These are phyloP conservation scores for Suhomyces kunorum DNA, from an alignment of 1,139 yeast species.

Conservation along the genomic window DNA sequence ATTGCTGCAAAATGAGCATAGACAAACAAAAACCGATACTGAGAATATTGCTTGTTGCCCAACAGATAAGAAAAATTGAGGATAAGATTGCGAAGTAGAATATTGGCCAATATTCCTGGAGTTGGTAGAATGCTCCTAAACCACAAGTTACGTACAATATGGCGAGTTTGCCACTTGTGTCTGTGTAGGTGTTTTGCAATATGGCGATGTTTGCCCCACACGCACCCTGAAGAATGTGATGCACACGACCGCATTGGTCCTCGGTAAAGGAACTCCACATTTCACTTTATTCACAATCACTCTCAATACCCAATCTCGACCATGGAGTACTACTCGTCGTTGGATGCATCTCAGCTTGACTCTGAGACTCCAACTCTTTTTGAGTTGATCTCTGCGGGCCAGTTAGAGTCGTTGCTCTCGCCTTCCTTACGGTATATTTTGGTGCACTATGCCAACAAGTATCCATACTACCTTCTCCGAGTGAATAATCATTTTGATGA, in stretches of 20 bases:
- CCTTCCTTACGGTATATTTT: slow-evolving; percentile 82
- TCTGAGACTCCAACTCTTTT: slow-evolving; percentile 78
- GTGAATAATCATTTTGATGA: slow-evolving; percentile 77
- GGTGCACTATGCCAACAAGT: slow-evolving; percentile 76
- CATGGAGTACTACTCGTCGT: slow-evolving; percentile 83
- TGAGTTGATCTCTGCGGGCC: slow-evolving; percentile 79
- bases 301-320: background rate
- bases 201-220: no score
- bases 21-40: no score
- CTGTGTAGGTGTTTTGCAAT: no score
- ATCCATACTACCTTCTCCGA: slow-evolving; percentile 68
- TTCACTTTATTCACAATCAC: slow-evolving; percentile 57
- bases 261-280: slow-evolving; percentile 10
- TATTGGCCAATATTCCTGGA: no score
- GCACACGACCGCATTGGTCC: slow-evolving; percentile 11
- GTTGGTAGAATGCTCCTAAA: no score
- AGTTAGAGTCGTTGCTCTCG: slow-evolving; percentile 72
- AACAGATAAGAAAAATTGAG: no score
- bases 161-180: no score
- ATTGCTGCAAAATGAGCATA: slow-evolving; percentile 17
- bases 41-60: no score
- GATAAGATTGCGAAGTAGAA: no score
- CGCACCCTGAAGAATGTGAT: background rate
- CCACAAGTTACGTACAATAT: no score
- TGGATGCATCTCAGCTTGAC: slow-evolving; percentile 75